These are phyloP conservation scores for Cladosporium sp. DNA, from an alignment of 2,329 filamentous ascomycete species.

Conservation along the genomic window DNA sequence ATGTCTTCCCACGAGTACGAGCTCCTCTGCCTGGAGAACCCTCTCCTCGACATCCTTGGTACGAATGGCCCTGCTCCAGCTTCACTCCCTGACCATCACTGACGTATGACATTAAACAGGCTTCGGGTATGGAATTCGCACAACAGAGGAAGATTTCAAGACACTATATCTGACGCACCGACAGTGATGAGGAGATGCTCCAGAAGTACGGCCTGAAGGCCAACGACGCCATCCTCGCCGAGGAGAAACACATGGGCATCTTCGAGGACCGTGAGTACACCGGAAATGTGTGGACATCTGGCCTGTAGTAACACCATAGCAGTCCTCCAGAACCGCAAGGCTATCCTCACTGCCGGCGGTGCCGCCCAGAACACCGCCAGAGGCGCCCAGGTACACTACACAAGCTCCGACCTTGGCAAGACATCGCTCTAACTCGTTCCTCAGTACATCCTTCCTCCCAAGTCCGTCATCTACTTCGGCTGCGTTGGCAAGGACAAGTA, in stretches of 20 bases:
- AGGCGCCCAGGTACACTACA: conserved; percentile 68
- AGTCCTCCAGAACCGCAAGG: conserved; percentile 78
- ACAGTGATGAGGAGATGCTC: conserved; percentile 78
- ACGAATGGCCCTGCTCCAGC: background rate
- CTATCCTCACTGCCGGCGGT: conserved; percentile 92
- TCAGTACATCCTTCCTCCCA: conserved; percentile 82
- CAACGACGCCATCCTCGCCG: conserved; percentile 96
- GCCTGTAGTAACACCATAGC: background rate
- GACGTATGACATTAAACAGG: conserved; percentile 14
- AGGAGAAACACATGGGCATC: conserved; percentile 82
- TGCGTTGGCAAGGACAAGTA: conserved; percentile 96
- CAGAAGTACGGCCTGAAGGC: conserved; percentile 91
- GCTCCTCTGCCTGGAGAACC: conserved; percentile 94
- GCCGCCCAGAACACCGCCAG: conserved; percentile 97
- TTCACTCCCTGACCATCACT: conserved; percentile 8
- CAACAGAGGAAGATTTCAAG: background rate
- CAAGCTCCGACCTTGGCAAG: background rate
- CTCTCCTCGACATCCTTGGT: conserved; percentile 95
- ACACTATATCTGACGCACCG: conserved; percentile 27
- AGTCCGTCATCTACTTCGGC: conserved; percentile 91
- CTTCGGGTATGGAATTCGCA: conserved; percentile 3
- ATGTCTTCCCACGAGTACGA: conserved; percentile 63
- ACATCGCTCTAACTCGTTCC: background rate
- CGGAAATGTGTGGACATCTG: conserved; percentile 45
- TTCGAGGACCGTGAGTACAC: conserved; percentile 67